Evolutionary conservation across 306 rosid species (phyloP).

Genomic region (Clitoria ternatea): DNA sequence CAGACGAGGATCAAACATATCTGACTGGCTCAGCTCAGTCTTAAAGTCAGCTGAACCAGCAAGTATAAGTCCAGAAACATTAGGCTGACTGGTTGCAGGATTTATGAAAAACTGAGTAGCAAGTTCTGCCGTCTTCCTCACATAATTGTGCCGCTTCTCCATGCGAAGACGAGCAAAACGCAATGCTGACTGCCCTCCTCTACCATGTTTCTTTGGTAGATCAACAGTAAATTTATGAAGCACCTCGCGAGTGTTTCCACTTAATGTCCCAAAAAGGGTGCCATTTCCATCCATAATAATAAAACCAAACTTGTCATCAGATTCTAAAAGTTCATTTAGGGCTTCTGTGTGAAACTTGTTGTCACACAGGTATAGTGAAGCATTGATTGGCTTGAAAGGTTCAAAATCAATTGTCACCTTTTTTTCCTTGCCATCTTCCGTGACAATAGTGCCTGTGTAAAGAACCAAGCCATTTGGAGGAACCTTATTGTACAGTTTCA

Average conservation of each 20-base stretch:
- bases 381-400: slow-evolving; percentile 86
- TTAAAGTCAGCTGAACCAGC: slow-evolving; percentile 94
- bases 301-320: slow-evolving; percentile 86
- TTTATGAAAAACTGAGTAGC: no score
- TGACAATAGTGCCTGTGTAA: slow-evolving; percentile 77
- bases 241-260: slow-evolving; percentile 84
- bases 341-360: no score
- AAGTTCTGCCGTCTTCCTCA: no score
- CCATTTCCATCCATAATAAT: slow-evolving; percentile 91
- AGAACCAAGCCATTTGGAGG: slow-evolving; percentile 91
- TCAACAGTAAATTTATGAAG: slow-evolving; percentile 82
- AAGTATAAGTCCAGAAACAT: slow-evolving; percentile 75
- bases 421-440: slow-evolving; percentile 88
- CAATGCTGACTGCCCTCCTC: slow-evolving; percentile 91
- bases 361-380: no score
- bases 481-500: slow-evolving; percentile 79
- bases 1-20: slow-evolving; percentile 87
- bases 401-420: slow-evolving; percentile 88
- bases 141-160: slow-evolving; percentile 85
- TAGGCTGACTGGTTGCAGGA: slow-evolving; percentile 87
- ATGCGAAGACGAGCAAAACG: slow-evolving; percentile 88
- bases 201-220: slow-evolving; percentile 80
- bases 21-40: slow-evolving; percentile 87
- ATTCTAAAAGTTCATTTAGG: slow-evolving; percentile 74
- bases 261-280: slow-evolving; percentile 76